Percentiles rank a stretch among this genome's conserved stretches.
Evolutionary conservation across 495 filamentous ascomycete species (phyloP).

Genomic region (Tuber microsphaerosporum): DNA sequence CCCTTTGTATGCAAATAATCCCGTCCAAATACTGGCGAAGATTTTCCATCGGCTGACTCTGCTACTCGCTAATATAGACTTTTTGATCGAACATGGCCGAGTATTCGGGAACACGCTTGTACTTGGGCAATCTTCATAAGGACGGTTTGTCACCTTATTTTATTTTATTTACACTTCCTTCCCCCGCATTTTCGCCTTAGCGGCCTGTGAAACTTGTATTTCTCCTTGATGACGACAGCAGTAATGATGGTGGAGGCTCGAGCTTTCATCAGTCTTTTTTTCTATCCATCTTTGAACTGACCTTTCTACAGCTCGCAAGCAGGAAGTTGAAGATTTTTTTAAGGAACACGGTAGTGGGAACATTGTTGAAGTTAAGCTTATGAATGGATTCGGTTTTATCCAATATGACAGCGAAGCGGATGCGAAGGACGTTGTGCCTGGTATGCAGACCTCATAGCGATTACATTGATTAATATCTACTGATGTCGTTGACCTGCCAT

Average conservation of each 20-base stretch:
- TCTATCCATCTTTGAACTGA: conserved; percentile 19
- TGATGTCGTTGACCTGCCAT: conserved; percentile 28
- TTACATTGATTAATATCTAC: conserved; percentile 44
- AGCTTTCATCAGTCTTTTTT: conserved; percentile 23
- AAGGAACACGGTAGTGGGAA: conserved; percentile 89
- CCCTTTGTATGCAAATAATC: conserved; percentile 20
- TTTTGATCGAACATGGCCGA: conserved; percentile 44
- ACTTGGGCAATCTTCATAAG: conserved; percentile 94
- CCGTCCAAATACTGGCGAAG: conserved; percentile 14
- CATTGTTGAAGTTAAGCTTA: conserved; percentile 97
- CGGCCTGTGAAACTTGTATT: conserved; percentile 26
- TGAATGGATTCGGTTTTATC: conserved; percentile 99
- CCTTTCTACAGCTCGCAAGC: conserved; percentile 70
- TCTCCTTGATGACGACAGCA: conserved; percentile 24
- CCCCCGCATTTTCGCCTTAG: neutral
- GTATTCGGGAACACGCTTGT: conserved; percentile 87
- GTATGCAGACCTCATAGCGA: conserved; percentile 50
- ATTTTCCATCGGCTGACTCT: conserved; percentile 23
- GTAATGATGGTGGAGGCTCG: conserved; percentile 31
- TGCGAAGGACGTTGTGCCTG: conserved; percentile 92
- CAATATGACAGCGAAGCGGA: conserved; percentile 98
- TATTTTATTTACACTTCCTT: conserved; percentile 36
- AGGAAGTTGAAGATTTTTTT: conserved; percentile 94
- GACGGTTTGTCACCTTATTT: conserved; percentile 65
- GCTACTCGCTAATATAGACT: conserved; percentile 8